Evolutionary conservation across 2,329 filamentous ascomycete genomes (phyloP).

Genomic region (Aspergillus ustus): DNA sequence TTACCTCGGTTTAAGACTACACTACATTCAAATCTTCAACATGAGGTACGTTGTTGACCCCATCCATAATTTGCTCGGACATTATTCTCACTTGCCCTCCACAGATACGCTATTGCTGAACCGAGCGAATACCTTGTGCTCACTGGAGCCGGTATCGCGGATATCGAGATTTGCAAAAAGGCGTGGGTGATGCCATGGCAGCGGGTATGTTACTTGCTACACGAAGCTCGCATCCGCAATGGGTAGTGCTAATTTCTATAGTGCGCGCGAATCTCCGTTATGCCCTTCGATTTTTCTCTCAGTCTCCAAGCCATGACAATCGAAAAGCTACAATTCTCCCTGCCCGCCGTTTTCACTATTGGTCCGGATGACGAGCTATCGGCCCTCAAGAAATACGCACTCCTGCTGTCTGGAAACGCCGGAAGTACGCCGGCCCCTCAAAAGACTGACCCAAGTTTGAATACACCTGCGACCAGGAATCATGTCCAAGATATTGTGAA

Average conservation of each 20-base stretch:
- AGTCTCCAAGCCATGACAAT: slow-evolving; percentile 85
- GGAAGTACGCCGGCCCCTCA: slow-evolving; percentile 41
- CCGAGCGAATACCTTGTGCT: slow-evolving; percentile 87
- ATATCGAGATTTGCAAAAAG: slow-evolving; percentile 78
- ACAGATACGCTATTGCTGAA: slow-evolving; percentile 69
- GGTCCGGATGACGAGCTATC: slow-evolving; percentile 75
- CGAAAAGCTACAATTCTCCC: slow-evolving; percentile 81
- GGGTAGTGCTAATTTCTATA: slow-evolving; percentile 16
- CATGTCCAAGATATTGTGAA: slow-evolving; percentile 86
- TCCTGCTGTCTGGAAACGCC: slow-evolving; percentile 70
- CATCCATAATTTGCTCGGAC: not conserved
- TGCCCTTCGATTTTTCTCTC: slow-evolving; percentile 76
- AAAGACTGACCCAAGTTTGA: slow-evolving; percentile 43
- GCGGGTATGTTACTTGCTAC: slow-evolving; percentile 43
- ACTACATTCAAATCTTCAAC: not conserved
- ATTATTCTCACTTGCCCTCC: slow-evolving; percentile 27
- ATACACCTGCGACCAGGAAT: slow-evolving; percentile 54
- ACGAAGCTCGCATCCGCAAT: not conserved
- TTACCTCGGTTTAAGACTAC: not conserved
- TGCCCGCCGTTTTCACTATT: slow-evolving; percentile 85
- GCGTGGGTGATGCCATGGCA: slow-evolving; percentile 74
- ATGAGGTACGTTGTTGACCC: slow-evolving; percentile 14
- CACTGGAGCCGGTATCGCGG: slow-evolving; percentile 76
- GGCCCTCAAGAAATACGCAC: slow-evolving; percentile 79
- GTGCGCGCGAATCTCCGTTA: slow-evolving; percentile 45